A percentile compares a stretch with the other conserved stretches of the same genome.
Conservation (phyloP, 805 yeast species). For the Lipomyces sp. region DNA sequence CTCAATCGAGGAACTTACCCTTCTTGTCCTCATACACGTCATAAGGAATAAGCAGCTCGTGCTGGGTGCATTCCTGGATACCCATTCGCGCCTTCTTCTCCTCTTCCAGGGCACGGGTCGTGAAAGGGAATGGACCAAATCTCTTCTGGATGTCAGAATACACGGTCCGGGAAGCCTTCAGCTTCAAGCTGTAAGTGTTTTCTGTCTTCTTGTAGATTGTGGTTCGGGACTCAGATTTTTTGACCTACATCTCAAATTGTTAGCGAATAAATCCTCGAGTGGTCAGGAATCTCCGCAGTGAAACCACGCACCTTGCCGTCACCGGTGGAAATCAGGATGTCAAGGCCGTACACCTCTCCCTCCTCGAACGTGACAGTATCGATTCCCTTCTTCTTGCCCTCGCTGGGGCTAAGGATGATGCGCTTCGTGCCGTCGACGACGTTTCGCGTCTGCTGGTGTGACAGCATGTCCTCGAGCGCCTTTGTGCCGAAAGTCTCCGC, state of each 20-base stretch:
- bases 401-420: slow-evolving; percentile 70
- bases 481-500: slow-evolving; percentile 56
- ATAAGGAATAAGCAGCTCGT: slow-evolving; percentile 62
- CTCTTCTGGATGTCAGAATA: slow-evolving; percentile 65
- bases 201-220: slow-evolving; percentile 69
- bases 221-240: slow-evolving; percentile 57
- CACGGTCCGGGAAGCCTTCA: slow-evolving; percentile 65
- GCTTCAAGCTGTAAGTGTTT: slow-evolving; percentile 58
- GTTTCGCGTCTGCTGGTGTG: slow-evolving; percentile 66
- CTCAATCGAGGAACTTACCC: slow-evolving; percentile 38
- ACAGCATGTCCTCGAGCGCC: slow-evolving; percentile 73
- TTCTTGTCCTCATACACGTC: slow-evolving; percentile 67
- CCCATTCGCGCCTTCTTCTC: slow-evolving; percentile 72
- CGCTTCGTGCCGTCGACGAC: slow-evolving; percentile 72
- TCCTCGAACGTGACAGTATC: slow-evolving; percentile 65
- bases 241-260: slow-evolving; percentile 23
- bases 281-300: background rate
- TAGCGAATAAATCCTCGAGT: too few relatives aligned
- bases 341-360: slow-evolving; percentile 75
- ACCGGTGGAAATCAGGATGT: slow-evolving; percentile 62
- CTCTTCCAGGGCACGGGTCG: slow-evolving; percentile 62
- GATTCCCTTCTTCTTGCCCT: slow-evolving; percentile 59
- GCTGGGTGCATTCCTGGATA: slow-evolving; percentile 66
- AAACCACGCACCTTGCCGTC: slow-evolving; percentile 55
- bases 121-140: slow-evolving; percentile 65